These are phyloP conservation scores for Astrephomene gubernaculifera DNA, from an alignment of 139 green algal genomes.

Conservation along the genomic window DNA sequence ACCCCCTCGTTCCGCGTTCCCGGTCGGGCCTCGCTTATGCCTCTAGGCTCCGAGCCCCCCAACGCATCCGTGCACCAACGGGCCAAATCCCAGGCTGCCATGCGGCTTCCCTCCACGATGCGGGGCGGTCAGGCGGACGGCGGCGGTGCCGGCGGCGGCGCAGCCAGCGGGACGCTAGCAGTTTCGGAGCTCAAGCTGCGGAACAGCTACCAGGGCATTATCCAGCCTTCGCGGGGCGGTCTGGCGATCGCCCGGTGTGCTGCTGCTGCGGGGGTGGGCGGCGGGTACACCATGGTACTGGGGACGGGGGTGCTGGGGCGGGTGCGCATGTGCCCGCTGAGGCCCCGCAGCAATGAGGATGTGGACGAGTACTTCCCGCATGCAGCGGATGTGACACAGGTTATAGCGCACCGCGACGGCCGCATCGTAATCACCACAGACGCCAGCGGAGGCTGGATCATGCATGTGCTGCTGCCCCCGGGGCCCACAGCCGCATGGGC, in stretches of 20 bases:
- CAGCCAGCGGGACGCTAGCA: not conserved
- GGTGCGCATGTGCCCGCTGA: conserved; percentile 31
- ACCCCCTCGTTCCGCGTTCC: not conserved
- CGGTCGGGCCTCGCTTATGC: not conserved
- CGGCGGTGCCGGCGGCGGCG: not conserved
- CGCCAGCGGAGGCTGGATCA: conserved; percentile 48
- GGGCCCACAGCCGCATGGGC: not conserved
- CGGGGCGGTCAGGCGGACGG: not conserved
- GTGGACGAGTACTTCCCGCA: conserved; percentile 50
- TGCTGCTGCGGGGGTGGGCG: not conserved
- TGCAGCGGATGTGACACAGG: conserved; percentile 42
- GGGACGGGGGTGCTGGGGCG: conserved; percentile 29
- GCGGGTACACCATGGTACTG: conserved; percentile 24
- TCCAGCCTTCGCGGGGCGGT: conserved; percentile 36
- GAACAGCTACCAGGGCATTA: conserved; percentile 29
- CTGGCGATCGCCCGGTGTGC: conserved; percentile 27
- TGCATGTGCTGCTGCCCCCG: conserved; percentile 46
- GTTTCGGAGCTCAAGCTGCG: conserved; percentile 21
- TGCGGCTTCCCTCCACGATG: no score
- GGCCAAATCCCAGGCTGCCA: no score
- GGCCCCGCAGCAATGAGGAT: conserved; percentile 9
- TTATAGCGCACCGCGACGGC: conserved; percentile 43
- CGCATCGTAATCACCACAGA: conserved; percentile 45
- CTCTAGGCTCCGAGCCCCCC: not conserved
- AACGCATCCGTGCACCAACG: not conserved